A percentile compares a stretch with the other conserved stretches of the same genome.
Evolutionary conservation across 331 rosid species (phyloP).

Genomic region (Rosa hybrid): DNA sequence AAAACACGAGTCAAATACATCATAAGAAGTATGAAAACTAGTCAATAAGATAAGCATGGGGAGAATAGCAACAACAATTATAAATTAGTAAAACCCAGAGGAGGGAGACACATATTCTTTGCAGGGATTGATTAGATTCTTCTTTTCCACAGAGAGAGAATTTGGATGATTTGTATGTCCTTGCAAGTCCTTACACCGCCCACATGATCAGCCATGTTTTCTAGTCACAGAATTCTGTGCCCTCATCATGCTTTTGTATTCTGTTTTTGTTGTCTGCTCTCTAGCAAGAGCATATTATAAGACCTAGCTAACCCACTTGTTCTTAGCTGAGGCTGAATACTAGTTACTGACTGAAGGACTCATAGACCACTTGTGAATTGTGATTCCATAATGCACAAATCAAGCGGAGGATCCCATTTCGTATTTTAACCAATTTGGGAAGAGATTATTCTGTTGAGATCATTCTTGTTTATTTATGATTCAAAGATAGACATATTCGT

Average conservation of each 20-base stretch:
- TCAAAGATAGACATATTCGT: neutral
- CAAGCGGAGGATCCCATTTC: neutral
- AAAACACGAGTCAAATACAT: neutral
- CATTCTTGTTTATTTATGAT: neutral
- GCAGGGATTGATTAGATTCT: slow-evolving; percentile 25
- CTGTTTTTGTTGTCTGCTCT: slow-evolving; percentile 2
- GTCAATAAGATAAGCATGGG: slow-evolving; percentile 2
- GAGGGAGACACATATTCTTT: slow-evolving; percentile 16
- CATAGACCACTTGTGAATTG: neutral
- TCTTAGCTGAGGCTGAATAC: neutral
- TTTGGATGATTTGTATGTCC: slow-evolving; percentile 1
- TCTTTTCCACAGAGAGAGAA: neutral
- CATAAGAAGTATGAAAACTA: neutral
- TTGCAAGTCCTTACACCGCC: neutral
- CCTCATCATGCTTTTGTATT: slow-evolving; percentile 7
- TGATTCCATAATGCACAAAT: neutral
- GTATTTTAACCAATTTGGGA: neutral
- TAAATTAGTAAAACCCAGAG: neutral
- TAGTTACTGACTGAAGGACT: neutral
- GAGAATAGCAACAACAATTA: neutral
- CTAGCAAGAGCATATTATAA: slow-evolving; percentile 1
- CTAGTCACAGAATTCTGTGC: slow-evolving; percentile 18
- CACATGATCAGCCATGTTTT: slow-evolving; percentile 21
- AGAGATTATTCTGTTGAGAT: neutral
- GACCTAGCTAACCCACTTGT: neutral